Percentiles rank a stretch among this genome's conserved stretches.
Conservation (phyloP, 2,329 filamentous ascomycete genomes). For the Ophiostoma perfectum region DNA sequence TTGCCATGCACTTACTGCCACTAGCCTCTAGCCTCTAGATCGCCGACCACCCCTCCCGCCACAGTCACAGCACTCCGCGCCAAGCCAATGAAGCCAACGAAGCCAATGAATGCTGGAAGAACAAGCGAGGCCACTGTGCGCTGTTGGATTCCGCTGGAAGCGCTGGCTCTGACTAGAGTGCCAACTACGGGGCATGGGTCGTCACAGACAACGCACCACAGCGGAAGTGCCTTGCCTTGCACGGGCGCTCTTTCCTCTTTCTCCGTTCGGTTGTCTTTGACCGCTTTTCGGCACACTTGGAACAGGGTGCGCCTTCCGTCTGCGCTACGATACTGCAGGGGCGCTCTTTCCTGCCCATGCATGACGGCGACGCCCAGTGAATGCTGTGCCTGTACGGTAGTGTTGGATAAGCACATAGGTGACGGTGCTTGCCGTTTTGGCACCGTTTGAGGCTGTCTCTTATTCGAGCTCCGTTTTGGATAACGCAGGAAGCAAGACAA, state of each 20-base stretch:
- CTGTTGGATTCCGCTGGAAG: conserved; percentile 8
- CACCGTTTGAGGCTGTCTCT: neutral
- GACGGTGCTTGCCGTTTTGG: neutral
- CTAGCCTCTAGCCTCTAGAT: conserved; percentile 1
- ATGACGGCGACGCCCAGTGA: too few species aligned
- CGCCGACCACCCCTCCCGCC: conserved; percentile 1
- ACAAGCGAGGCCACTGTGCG: neutral
- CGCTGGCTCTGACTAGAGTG: neutral
- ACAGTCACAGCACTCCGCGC: neutral
- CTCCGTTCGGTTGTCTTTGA: neutral
- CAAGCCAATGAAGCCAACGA: neutral
- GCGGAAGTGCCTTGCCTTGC: neutral
- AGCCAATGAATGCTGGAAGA: neutral
- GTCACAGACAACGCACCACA: conserved; percentile 1
- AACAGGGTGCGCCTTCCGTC: neutral
- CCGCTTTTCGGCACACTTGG: conserved; percentile 6
- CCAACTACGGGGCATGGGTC: neutral
- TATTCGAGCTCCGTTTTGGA: neutral
- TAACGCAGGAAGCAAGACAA: neutral
- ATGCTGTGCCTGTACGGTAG: too few species aligned
- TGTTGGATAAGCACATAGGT: too few species aligned
- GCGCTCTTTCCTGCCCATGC: neutral
- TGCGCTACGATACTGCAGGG: neutral
- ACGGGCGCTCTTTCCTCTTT: neutral
- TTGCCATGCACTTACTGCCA: conserved; percentile 12